Evolutionary conservation across 306 rosid species (phyloP).

Genomic region (Cicer arietinum): DNA sequence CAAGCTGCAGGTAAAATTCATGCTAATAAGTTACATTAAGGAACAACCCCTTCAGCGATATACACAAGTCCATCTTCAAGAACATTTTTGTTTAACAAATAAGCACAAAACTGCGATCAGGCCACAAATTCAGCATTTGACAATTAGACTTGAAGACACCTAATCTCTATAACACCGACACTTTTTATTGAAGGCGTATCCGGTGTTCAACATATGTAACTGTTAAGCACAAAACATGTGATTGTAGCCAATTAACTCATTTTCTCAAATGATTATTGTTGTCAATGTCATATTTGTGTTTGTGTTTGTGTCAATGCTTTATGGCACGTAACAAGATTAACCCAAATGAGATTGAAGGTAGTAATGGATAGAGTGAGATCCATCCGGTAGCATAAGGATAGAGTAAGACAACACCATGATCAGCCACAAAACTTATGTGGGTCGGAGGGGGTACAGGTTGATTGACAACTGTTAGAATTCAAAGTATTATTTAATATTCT

Average conservation of each 20-base stretch:
- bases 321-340: not conserved
- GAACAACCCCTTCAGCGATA: not conserved
- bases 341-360: not conserved
- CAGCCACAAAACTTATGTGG: not conserved
- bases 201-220: too few relatives aligned
- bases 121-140: not conserved
- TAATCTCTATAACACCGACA: not conserved
- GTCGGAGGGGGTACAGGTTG: not conserved
- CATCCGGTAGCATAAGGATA: not conserved
- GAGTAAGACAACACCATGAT: not conserved
- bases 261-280: too few relatives aligned
- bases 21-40: conserved; percentile 10
- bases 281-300: too few relatives aligned
- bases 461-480: not conserved
- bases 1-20: conserved; percentile 62
- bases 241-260: too few relatives aligned
- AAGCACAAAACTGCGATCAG: not conserved
- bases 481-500: too few relatives aligned
- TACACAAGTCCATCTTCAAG: not conserved
- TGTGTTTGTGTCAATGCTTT: too few relatives aligned
- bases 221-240: too few relatives aligned
- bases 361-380: not conserved
- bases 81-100: too few relatives aligned
- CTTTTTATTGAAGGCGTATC: too few relatives aligned
- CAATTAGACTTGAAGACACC: not conserved